Evolutionary conservation across 768 basidiomycete genomes (phyloP), one percentile per base, ranked within the genome.

Genomic region (Suillus clintonianus): DNA sequence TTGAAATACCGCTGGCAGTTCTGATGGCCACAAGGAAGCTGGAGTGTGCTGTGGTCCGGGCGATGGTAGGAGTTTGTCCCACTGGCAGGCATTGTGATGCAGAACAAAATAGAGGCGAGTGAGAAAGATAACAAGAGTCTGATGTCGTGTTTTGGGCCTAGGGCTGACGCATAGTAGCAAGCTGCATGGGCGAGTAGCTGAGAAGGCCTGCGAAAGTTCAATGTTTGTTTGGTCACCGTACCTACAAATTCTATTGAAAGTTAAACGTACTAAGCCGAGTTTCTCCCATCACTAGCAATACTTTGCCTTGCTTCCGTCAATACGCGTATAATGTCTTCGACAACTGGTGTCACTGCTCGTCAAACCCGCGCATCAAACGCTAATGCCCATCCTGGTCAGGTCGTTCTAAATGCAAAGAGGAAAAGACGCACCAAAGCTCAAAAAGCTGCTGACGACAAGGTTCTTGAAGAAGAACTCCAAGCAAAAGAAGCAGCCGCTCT

Each of bases 401-500:
- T n/a, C 13, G n/a, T 22, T 2, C n/a, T 45, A 10, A 45, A 45
- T 9, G 11, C 48, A 34, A 27, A 17, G 11, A 34, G 36, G 41
- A 45, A 45, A 13, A 10, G 5, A 22, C 4, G 43, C 22, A 45
- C 43, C 59, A 64, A 67, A 57, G 63, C 55, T 8, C 27, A 67
- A 48, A 64, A 62, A 37, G 62, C 63, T 27, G 63, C 36, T 24
- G 56, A 67, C 9, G 51, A 67, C 60, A 57, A 64, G 22, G 30
- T 2, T 24, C 56, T 60, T 32, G 51, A 45, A n/a, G 60, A 60
- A 15, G 60, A 54, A 3, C 39, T 54, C n/a, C 39, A 42, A n/a
- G 47, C 60, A 11, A 42, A 67, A 27, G 55, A 32, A 14, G 15
- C 36, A 43, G 60, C 51, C 1, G 22, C 39, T 1, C 34, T 54